Base-by-base conservation (phyloP, 495 filamentous ascomycete genomes). In the Annulohypoxylon bovei region DNA sequence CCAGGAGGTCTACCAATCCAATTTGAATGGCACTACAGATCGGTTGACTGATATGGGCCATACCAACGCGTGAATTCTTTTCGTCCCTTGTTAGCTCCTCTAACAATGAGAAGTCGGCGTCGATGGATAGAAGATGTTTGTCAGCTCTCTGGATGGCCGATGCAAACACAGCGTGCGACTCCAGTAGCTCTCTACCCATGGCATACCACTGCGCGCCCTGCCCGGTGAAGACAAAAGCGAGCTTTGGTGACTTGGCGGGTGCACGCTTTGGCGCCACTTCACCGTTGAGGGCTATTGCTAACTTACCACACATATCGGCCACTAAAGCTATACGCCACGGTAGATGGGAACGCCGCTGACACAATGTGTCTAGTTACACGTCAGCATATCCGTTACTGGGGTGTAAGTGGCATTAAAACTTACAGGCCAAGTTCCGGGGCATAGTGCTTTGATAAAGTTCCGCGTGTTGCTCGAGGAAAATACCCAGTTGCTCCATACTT, bases 171-270 rank as follows among this genome's bases (percentile, higher is more conserved):
- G 78, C 78, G 59, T 82, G 84, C 6, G 77, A 77, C 4, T 77
- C 73, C 27, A 81, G 72, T 0, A 87, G 75, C 69, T 85, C 84
- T 2, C 83, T 79, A 0, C 85, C 86, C 86, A 88, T 88, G 6
- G 76, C 81, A 58, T 80, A 58, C 84, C 84, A 88, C 61, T 87
- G 83, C 16, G 84, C 83, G 4, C 84, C 83, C 50, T 84, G 82
- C n/a, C 82, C 81, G 0, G 80, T 82, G 47, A 81, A 78, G 50
- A 82, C 71, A 64, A 80, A 81, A 33, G 76, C 79, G n/a, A 82
- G 73, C 20, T 78, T 75, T 3, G 77, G 75, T 1, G 79, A 72
- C 55, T 80, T 68, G 3, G 55, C 14, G 12, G 70, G 65, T 18
- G 54, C 65, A 35, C 80, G 75, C 22, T 59, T 68, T n/a, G 78